Conservation (phyloP, 257 asterid species). For the Solanum clarkiae region DNA sequence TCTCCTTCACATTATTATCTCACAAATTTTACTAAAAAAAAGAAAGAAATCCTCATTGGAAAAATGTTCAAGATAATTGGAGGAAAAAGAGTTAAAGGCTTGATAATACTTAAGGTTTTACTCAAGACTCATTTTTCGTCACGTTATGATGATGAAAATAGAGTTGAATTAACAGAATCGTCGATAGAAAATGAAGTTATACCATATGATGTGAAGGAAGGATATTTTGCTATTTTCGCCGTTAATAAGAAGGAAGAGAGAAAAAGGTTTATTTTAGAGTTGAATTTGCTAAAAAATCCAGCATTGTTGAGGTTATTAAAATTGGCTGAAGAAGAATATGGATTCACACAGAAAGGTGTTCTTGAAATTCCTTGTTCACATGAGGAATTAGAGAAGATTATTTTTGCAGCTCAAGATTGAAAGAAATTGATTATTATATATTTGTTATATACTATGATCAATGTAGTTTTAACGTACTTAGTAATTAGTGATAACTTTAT, state of each 20-base stretch:
- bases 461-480: background rate
- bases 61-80: background rate
- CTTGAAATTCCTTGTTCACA: background rate
- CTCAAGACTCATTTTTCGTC: background rate
- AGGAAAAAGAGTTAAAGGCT: background rate
- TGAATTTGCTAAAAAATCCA: background rate
- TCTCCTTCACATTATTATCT: background rate
- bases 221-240: slow-evolving; percentile 17
- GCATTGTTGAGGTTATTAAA: background rate
- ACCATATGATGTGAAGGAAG: slow-evolving; percentile 23
- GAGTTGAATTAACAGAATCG: background rate
- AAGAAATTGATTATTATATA: background rate
- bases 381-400: background rate
- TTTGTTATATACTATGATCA: background rate
- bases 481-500: background rate
- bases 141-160: background rate
- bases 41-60: background rate
- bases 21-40: background rate
- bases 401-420: background rate
- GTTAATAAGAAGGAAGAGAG: slow-evolving; percentile 2
- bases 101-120: background rate
- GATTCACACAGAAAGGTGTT: background rate
- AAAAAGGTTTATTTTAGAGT: background rate
- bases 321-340: slow-evolving; percentile 4
- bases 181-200: background rate